Percentiles rank a stretch among this genome's conserved stretches.
Conservation (phyloP, 225 moss, liverwort and hornwort species). For the Neckera pumila region DNA sequence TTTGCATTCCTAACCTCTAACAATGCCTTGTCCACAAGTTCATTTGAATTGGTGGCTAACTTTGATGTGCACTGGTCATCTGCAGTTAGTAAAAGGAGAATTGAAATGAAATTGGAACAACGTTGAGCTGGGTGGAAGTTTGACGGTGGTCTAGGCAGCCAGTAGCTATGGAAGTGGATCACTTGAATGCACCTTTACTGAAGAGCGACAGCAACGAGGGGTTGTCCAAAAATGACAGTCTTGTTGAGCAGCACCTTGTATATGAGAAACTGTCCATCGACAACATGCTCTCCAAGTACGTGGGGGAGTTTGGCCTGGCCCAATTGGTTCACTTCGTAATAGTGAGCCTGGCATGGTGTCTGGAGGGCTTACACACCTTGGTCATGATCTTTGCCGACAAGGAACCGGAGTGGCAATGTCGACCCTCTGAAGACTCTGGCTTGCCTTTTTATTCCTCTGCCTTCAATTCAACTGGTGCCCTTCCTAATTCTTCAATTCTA, state of each 20-base stretch:
- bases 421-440: background rate
- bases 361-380: conserved; percentile 48
- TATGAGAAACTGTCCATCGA: conserved; percentile 49
- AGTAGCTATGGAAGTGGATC: conserved; percentile 8
- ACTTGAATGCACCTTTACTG: conserved; percentile 6
- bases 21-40: background rate
- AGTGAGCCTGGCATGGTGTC: conserved; percentile 64
- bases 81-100: background rate
- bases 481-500: background rate
- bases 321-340: conserved; percentile 64
- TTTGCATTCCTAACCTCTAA: background rate
- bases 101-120: background rate
- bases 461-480: background rate
- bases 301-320: conserved; percentile 69
- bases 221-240: background rate
- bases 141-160: background rate
- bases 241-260: background rate
- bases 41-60: background rate
- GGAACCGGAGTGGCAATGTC: conserved; percentile 58
- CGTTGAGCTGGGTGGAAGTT: background rate
- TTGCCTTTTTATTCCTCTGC: background rate
- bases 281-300: conserved; percentile 57
- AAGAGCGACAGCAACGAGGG: background rate
- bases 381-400: conserved; percentile 73
- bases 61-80: background rate